These are phyloP conservation scores for Citrus glauca DNA, from an alignment of 345 rosid genomes.

Conservation along the genomic window DNA sequence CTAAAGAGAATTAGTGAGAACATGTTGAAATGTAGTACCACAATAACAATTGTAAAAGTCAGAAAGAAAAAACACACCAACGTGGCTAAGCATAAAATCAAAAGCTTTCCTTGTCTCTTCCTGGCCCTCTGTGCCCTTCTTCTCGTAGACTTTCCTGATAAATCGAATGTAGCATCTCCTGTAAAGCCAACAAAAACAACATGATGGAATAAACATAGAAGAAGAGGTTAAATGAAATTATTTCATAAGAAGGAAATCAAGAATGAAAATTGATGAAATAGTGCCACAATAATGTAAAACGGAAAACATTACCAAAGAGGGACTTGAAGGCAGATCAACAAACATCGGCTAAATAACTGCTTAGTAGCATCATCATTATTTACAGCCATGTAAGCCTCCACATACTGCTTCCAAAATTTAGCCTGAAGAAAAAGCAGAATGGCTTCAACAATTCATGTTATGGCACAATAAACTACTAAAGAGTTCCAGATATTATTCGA, in stretches of 20 bases:
- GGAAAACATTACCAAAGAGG: constrained; percentile 70
- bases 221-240: too few species aligned
- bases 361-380: constrained; percentile 89
- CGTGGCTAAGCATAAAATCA: constrained; percentile 82
- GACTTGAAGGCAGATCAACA: constrained; percentile 87
- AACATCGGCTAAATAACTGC: constrained; percentile 90
- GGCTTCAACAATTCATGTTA: not conserved
- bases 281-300: not conserved
- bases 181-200: constrained; percentile 23
- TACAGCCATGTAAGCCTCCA: constrained; percentile 79
- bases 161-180: constrained; percentile 96
- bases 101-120: constrained; percentile 93
- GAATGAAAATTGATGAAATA: not conserved
- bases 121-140: constrained; percentile 82
- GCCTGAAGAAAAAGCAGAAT: constrained; percentile 47
- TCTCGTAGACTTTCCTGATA: constrained; percentile 87
- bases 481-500: not conserved
- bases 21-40: not conserved
- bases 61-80: constrained; percentile 50
- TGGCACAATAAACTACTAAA: not conserved
- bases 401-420: constrained; percentile 94
- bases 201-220: not conserved
- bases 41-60: not conserved
- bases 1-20: not conserved
- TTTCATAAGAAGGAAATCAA: not conserved